Conservation (phyloP, 176 grass and related monocot genomes). For the Eragrostis nindensis region DNA sequence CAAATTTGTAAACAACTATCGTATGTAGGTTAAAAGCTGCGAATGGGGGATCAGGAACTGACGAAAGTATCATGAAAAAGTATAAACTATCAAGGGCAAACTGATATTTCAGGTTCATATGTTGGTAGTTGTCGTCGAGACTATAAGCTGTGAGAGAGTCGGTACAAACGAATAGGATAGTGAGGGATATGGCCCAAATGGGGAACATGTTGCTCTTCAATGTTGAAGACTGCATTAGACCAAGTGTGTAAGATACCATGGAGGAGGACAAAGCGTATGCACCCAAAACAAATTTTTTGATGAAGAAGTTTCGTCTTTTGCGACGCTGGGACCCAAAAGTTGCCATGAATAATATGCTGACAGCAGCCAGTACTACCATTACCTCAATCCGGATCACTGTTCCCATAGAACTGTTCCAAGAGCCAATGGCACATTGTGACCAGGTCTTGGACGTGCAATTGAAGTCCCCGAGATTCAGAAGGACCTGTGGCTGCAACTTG, state of each 20-base stretch:
- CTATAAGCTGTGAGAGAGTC: slow-evolving; percentile 14
- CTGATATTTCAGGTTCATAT: background rate
- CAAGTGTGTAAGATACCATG: background rate
- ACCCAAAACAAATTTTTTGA: background rate
- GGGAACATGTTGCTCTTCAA: background rate
- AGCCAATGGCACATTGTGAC: background rate
- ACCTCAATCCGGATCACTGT: background rate
- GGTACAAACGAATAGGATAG: background rate
- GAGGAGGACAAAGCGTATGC: background rate
- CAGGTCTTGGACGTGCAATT: background rate
- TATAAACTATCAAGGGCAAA: background rate
- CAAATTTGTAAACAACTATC: background rate
- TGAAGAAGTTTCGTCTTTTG: background rate
- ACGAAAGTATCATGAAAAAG: background rate
- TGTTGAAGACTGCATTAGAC: background rate
- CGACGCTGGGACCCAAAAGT: slow-evolving; percentile 2
- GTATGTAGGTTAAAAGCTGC: background rate
- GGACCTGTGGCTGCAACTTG: background rate
- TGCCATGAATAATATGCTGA: background rate
- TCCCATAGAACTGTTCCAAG: background rate
- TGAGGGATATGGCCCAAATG: background rate
- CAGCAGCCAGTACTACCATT: background rate
- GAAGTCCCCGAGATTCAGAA: background rate
- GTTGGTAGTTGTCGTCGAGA: slow-evolving; percentile 5
- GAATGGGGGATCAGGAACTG: background rate